Evolutionary conservation across 2,329 filamentous ascomycete species (phyloP).

Genomic region (Aspergillus sp.): DNA sequence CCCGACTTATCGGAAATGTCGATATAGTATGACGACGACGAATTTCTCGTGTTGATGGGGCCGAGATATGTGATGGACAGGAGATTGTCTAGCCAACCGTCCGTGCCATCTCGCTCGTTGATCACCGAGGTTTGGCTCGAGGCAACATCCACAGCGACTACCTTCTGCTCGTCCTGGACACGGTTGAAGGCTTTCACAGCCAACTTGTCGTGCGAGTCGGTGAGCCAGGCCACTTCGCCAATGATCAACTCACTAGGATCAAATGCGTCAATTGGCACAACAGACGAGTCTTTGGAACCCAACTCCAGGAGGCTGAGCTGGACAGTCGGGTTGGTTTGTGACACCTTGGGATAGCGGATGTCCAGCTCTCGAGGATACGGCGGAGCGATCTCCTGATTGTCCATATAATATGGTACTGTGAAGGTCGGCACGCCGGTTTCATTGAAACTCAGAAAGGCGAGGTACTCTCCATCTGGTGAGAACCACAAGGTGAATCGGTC

Average conservation of each 20-base stretch:
- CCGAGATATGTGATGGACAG: constrained; percentile 49
- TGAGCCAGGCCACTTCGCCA: constrained; percentile 68
- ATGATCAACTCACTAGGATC: constrained; percentile 62
- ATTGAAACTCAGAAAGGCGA: constrained; percentile 86
- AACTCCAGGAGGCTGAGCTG: constrained; percentile 60
- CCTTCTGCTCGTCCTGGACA: constrained; percentile 64
- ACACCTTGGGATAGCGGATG: constrained; percentile 68
- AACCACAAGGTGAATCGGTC: constrained; percentile 84
- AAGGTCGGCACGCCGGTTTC: constrained; percentile 68
- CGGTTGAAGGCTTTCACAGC: constrained; percentile 68
- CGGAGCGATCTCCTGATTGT: constrained; percentile 56
- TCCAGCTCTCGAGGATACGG: constrained; percentile 63
- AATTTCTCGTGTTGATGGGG: constrained; percentile 29
- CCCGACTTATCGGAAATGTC: constrained; percentile 67
- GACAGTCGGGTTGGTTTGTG: constrained; percentile 65
- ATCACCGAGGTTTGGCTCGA: constrained; percentile 48
- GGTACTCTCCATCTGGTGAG: constrained; percentile 78
- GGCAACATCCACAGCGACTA: constrained; percentile 59
- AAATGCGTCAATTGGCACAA: constrained; percentile 58
- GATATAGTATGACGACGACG: constrained; percentile 54
- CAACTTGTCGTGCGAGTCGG: constrained; percentile 59
- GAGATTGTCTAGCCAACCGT: constrained; percentile 61
- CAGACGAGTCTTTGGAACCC: constrained; percentile 44
- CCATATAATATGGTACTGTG: constrained; percentile 67
- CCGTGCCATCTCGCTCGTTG: constrained; percentile 58